A percentile compares a stretch with the other conserved stretches of the same genome.
Conservation (phyloP, 352 stramenopile genomes). For the Thalassiosira livingstoniorum region DNA sequence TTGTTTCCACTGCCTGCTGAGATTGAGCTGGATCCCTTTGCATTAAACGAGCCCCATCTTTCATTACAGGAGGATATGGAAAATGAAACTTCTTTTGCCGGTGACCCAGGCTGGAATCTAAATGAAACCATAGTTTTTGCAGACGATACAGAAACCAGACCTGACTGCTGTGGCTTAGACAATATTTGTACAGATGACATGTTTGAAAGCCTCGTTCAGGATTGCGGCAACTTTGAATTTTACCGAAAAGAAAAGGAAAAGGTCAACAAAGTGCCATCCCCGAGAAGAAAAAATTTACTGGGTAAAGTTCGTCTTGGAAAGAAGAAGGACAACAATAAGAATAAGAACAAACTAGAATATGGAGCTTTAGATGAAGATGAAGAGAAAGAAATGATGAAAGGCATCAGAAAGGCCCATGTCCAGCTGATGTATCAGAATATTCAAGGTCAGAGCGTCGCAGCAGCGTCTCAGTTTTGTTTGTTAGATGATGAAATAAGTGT, state of each 20-base stretch:
- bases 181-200: slow-evolving; percentile 29
- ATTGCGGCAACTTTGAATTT: slow-evolving; percentile 28
- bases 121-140: slow-evolving; percentile 53
- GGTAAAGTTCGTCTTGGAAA: slow-evolving; percentile 34
- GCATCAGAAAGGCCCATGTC: slow-evolving; percentile 41
- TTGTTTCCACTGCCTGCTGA: slow-evolving; percentile 9
- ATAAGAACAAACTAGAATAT: slow-evolving; percentile 34
- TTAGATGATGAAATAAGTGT: slow-evolving; percentile 19
- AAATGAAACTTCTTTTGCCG: slow-evolving; percentile 8
- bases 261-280: slow-evolving; percentile 37
- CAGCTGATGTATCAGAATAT: slow-evolving; percentile 46
- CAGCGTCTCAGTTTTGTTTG: slow-evolving; percentile 35
- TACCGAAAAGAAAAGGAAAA: slow-evolving; percentile 41
- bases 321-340: slow-evolving; percentile 38
- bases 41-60: slow-evolving; percentile 42
- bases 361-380: slow-evolving; percentile 46
- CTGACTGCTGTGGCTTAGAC: slow-evolving; percentile 34
- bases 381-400: slow-evolving; percentile 35
- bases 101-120: slow-evolving; percentile 30
- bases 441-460: slow-evolving; percentile 25
- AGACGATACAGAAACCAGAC: slow-evolving; percentile 31
- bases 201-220: slow-evolving; percentile 37
- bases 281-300: slow-evolving; percentile 40
- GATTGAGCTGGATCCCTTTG: slow-evolving; percentile 8
- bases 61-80: slow-evolving; percentile 20